These are phyloP conservation scores for Dysphania ambrosioides DNA, from an alignment of 148 eudicot genomes.

Conservation along the genomic window DNA sequence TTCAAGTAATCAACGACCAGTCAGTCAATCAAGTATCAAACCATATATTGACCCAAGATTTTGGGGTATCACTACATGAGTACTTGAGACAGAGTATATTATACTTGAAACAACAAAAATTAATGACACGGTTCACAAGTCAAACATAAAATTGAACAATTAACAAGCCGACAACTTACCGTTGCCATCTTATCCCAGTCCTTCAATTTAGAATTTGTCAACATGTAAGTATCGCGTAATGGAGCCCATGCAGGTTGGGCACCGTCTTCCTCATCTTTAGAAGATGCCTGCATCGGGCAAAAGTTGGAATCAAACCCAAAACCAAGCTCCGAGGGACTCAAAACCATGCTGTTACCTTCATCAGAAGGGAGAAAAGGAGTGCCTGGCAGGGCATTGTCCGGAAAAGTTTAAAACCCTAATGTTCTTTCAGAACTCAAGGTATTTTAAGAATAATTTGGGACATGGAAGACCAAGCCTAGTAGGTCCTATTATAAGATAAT, in stretches of 20 bases:
- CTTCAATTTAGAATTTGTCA: conserved; percentile 82
- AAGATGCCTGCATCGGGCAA: conserved; percentile 41
- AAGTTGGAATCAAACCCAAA: conserved; percentile 7
- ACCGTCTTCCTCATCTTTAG: conserved; percentile 34
- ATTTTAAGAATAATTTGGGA: no score
- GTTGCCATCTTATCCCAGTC: conserved; percentile 89
- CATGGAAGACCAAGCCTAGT: no score
- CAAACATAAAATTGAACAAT: background rate
- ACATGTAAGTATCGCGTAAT: conserved; percentile 80
- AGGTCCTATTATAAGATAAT: background rate
- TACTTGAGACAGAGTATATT: background rate
- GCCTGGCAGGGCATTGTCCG: background rate
- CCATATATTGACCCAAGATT: background rate
- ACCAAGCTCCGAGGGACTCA: background rate
- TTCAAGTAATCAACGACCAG: conserved; percentile 1
- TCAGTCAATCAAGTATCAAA: conserved; percentile 5
- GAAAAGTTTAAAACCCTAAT: no score
- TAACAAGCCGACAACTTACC: conserved; percentile 39
- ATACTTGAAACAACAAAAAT: background rate
- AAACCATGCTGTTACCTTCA: background rate
- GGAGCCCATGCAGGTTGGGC: conserved; percentile 91
- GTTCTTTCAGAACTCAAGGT: no score
- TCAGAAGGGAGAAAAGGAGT: background rate
- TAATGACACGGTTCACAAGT: background rate
- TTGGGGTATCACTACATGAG: background rate